Evolutionary conservation across 495 filamentous ascomycete species (phyloP).

Genomic region (Penicillium canescens): DNA sequence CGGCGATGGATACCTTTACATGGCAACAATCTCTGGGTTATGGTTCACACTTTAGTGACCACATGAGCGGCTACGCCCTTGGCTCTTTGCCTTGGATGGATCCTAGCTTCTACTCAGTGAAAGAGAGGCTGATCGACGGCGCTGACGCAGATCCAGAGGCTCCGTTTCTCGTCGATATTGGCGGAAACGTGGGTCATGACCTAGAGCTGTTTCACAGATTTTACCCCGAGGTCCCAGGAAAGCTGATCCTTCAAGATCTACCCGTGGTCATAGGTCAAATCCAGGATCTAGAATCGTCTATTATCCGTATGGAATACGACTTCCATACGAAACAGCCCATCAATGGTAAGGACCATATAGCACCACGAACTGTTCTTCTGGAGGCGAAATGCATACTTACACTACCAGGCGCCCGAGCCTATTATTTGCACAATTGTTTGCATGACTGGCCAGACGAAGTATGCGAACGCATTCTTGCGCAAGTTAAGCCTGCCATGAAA

Average conservation of each 20-base stretch:
- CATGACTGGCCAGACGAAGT: slow-evolving; percentile 48
- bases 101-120: slow-evolving; percentile 13
- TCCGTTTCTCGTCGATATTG: slow-evolving; percentile 49
- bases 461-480: slow-evolving; percentile 35
- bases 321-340: slow-evolving; percentile 47
- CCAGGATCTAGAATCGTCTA: slow-evolving; percentile 14
- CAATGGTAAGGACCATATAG: slow-evolving; percentile 21
- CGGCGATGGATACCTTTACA: slow-evolving; percentile 7
- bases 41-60: slow-evolving; percentile 4
- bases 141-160: slow-evolving; percentile 3
- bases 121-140: slow-evolving; percentile 9
- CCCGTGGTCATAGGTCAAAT: slow-evolving; percentile 33
- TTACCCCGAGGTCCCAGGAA: slow-evolving; percentile 30
- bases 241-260: slow-evolving; percentile 45
- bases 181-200: slow-evolving; percentile 44
- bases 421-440: slow-evolving; percentile 45
- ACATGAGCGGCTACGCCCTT: slow-evolving; percentile 1
- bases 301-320: slow-evolving; percentile 35
- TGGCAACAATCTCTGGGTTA: slow-evolving; percentile 10
- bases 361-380: not conserved
- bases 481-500: slow-evolving; percentile 37
- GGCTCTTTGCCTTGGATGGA: slow-evolving; percentile 4
- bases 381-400: not conserved
- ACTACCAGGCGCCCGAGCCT: slow-evolving; percentile 37
- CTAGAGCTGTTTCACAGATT: slow-evolving; percentile 28